Evolutionary conservation across 108 stramenopile genomes (phyloP).

Genomic region (Licmophora abbreviata): DNA sequence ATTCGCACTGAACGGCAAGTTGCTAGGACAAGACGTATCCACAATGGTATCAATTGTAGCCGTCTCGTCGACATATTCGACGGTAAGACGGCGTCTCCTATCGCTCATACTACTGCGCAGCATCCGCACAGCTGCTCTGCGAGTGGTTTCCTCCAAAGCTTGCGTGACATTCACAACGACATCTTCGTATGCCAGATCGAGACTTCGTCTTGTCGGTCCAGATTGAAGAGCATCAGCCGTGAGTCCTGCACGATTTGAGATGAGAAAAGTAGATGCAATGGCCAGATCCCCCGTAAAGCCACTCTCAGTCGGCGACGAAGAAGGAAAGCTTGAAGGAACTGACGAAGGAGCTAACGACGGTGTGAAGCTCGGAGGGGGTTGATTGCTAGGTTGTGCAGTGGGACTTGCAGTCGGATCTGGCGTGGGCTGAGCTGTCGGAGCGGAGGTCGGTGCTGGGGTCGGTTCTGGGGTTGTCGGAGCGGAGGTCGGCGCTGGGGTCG

Average conservation of each 20-base stretch:
- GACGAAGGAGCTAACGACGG: background rate
- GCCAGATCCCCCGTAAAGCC: background rate
- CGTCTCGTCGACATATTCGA: too few relatives aligned
- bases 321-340: background rate
- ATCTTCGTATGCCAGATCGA: slow-evolving; percentile 3
- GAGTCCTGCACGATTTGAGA: slow-evolving; percentile 2
- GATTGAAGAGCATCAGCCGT: slow-evolving; percentile 1
- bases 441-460: background rate
- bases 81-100: too few relatives aligned
- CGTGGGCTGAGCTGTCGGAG: slow-evolving; percentile 1
- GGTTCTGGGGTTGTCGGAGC: background rate
- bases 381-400: background rate
- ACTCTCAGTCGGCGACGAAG: background rate
- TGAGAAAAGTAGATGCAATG: slow-evolving; percentile 1
- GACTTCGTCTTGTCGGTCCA: background rate
- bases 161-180: background rate
- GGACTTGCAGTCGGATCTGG: background rate
- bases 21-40: background rate
- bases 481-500: background rate
- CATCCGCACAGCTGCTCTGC: too few relatives aligned
- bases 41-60: too few relatives aligned
- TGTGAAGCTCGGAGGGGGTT: background rate
- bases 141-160: background rate
- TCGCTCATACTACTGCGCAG: too few relatives aligned
- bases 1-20: background rate